A percentile compares a stretch with the other conserved stretches of the same genome.
These are phyloP conservation scores for Aspergillus haitiensis DNA, from an alignment of 495 filamentous ascomycete genomes.

Conservation along the genomic window DNA sequence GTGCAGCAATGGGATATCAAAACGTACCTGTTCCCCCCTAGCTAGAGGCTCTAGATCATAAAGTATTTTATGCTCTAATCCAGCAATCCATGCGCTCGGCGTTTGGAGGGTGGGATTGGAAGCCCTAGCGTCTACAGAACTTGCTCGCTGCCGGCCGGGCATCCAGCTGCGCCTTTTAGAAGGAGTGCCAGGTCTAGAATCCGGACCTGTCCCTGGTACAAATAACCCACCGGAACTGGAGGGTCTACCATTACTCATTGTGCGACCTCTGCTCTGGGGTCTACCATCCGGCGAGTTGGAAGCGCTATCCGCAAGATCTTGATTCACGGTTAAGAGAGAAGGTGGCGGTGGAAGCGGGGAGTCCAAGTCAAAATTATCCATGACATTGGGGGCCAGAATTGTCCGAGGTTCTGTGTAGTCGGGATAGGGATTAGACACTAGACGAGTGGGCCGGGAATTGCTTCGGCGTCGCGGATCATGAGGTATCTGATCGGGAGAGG, in stretches of 20 bases:
- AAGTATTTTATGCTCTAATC: constrained; percentile 54
- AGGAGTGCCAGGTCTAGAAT: constrained; percentile 44
- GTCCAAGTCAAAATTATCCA: constrained; percentile 37
- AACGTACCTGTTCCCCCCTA: constrained; percentile 59
- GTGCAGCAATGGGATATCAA: neutral
- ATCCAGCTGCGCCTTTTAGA: constrained; percentile 57
- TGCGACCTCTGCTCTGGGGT: constrained; percentile 45
- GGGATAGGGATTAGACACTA: constrained; percentile 39
- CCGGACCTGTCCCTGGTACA: constrained; percentile 39
- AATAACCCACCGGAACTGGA: constrained; percentile 40
- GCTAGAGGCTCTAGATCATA: constrained; percentile 61
- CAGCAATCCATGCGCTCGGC: constrained; percentile 63
- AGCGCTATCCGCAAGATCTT: constrained; percentile 40
- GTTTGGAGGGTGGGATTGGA: constrained; percentile 22
- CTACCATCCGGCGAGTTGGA: constrained; percentile 35
- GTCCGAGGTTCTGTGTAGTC: constrained; percentile 33
- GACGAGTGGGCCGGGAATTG: constrained; percentile 39
- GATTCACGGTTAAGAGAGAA: constrained; percentile 44
- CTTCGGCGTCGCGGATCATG: constrained; percentile 34
- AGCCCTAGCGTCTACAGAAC: constrained; percentile 32
- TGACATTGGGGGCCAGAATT: constrained; percentile 27
- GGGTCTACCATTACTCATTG: constrained; percentile 35
- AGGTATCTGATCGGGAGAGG: constrained; percentile 28
- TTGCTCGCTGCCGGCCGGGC: constrained; percentile 45
- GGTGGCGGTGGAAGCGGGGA: constrained; percentile 43